Base-by-base conservation (phyloP, 1,284 basidiomycete genomes). In the Mycena sp. region DNA sequence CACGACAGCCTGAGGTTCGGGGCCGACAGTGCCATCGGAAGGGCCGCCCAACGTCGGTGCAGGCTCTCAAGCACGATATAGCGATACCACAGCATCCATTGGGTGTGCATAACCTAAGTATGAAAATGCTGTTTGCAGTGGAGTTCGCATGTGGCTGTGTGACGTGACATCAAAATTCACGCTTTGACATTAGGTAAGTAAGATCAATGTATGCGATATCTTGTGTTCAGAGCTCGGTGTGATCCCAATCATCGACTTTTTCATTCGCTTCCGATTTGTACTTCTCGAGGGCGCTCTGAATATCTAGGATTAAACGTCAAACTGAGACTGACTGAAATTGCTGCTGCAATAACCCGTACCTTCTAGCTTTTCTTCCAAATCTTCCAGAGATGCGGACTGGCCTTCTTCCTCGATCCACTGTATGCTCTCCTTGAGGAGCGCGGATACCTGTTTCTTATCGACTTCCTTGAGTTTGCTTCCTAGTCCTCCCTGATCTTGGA, bases 391-490 rank as follows among this genome's bases (percentile, higher is more conserved):
- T 37, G 95, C 95, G 28, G 51, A 45, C 11, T 63, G 41, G 25
- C 67, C 67, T 37, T 54, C 40, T 28, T 68, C 67, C 14, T 68
- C 67, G 68, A 97, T 87, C 95, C 95, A 98, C 64, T 95, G 92
- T 37, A 90, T 89, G 68, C 90, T 89, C 74, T 97, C 94, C 85
- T 96, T 96, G 79, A 98, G 82, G 48, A 89, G 83, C 25, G 85
- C 87, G 56, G 93, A 82, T 67, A 98, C 86, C n/a, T 87, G 87
- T 86, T 93, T 91, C 87, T 96, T 96, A 83, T 98, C 96, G 0
- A 91, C 90, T 29, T 89, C 88, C 63, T 85, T 86, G 66, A 98
- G 81, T 81, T 97, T 98, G 72, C 91, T 92, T 69, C 95, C 95
- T 56, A 97, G 87, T 69, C 95, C 95, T 53, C 96, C 90, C 70